Evolutionary conservation across 2,329 filamentous ascomycete species (phyloP), one percentile per base, ranked within the genome.

Genomic region (Alternaria dauci): DNA sequence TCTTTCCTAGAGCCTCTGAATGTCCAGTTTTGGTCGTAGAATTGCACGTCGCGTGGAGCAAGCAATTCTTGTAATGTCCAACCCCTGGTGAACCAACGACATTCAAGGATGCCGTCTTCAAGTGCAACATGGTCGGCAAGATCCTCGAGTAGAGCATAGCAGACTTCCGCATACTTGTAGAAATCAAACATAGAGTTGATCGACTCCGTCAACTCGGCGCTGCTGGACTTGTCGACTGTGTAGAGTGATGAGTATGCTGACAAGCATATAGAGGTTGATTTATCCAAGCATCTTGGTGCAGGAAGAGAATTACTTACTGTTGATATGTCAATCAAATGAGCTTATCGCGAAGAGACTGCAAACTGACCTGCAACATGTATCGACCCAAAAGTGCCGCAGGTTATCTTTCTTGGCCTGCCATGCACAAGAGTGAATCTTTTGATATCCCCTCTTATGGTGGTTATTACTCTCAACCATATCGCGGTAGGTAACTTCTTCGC

Each of bases 51-150:
- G 1, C 3, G 14, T 4, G 66, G 64, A 2, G 61, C 64, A 14
- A 70, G 41, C 5, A 69, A 52, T 47, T 69, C 64, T 39, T 70
- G 67, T 2, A 70, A 38, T 5, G 63, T 67, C 66, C 63, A 70
- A 14, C 67, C 66, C 48, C 62, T 53, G 2, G 59, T 58, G 23
- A 70, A 69, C 68, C 68, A 70, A 14, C 60, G 62, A 34, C 66
- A 65, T 16, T 34, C 14, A 0, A 12, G 4, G 12, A 34, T 16
- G 6, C 14, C 5, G 16, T 34, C 12, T 8, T 34, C 12, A 0
- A 34, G 32, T 34, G 11, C 11, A 0, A 14, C 0, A 14, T 14
- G 4, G 32, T 5, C 32, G 7, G 11, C 4, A 14, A 47, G 20
- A 9, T 69, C 61, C 38, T 65, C 66, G 1, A 55, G 52, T 8